Evolutionary conservation across 2,329 filamentous ascomycete genomes (phyloP).

Genomic region (Calonectria multiphialidica): DNA sequence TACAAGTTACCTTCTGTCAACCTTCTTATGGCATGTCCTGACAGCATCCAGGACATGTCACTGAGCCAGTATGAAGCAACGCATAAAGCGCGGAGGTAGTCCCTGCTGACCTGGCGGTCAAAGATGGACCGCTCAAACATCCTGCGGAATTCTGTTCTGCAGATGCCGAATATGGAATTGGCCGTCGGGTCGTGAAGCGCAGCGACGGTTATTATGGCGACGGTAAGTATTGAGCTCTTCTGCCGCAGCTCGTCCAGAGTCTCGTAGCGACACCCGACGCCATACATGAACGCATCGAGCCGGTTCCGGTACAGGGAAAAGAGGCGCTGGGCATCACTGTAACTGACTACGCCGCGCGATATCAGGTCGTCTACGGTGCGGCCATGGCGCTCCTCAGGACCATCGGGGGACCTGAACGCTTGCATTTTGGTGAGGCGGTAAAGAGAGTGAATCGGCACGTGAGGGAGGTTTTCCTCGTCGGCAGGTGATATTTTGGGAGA

Average conservation of each 20-base stretch:
- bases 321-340: slow-evolving; percentile 61
- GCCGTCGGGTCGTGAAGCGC: slow-evolving; percentile 68
- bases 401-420: slow-evolving; percentile 46
- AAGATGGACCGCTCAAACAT: slow-evolving; percentile 61
- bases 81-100: slow-evolving; percentile 70
- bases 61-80: slow-evolving; percentile 73
- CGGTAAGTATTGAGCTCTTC: slow-evolving; percentile 66
- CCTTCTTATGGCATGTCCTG: slow-evolving; percentile 62
- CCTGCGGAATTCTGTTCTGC: slow-evolving; percentile 66
- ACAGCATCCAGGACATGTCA: slow-evolving; percentile 72
- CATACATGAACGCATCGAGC: slow-evolving; percentile 63
- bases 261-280: slow-evolving; percentile 60
- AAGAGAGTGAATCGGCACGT: slow-evolving; percentile 50
- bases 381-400: slow-evolving; percentile 4
- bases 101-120: slow-evolving; percentile 51
- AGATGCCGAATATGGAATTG: slow-evolving; percentile 63
- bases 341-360: slow-evolving; percentile 53
- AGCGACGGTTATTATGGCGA: slow-evolving; percentile 67
- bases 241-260: slow-evolving; percentile 64
- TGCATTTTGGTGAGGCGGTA: slow-evolving; percentile 49
- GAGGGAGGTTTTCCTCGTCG: slow-evolving; percentile 46
- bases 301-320: slow-evolving; percentile 62
- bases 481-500: slow-evolving; percentile 33
- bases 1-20: slow-evolving; percentile 59
- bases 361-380: slow-evolving; percentile 45